A percentile compares a stretch with the other conserved stretches of the same genome.
Conservation (phyloP, 306 rosid species). For the Castanea sativa region DNA sequence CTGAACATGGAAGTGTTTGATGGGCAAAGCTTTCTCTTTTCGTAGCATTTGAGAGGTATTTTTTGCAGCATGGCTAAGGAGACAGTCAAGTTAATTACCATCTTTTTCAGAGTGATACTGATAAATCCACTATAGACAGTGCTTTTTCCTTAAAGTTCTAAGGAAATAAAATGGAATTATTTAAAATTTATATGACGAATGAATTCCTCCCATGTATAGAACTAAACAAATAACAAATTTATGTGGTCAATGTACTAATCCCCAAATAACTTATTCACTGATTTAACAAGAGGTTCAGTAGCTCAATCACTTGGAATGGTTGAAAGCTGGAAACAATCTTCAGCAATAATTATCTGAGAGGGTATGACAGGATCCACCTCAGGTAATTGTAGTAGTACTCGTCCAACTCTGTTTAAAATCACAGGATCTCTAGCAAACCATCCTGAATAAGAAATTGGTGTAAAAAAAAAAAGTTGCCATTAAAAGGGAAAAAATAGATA, state of each 20-base stretch:
- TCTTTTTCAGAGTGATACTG: too few relatives aligned
- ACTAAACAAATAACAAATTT: neutral
- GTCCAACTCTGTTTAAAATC: conserved; percentile 64
- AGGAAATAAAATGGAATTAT: neutral
- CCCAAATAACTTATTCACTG: conserved; percentile 66
- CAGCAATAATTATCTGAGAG: conserved; percentile 58
- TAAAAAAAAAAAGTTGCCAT: conserved; percentile 12
- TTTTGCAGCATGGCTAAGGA: too few relatives aligned
- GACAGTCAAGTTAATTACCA: too few relatives aligned
- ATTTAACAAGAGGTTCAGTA: conserved; percentile 33
- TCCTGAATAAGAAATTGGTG: conserved; percentile 55
- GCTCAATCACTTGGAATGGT: conserved; percentile 48
- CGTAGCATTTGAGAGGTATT: too few relatives aligned
- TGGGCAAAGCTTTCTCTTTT: too few relatives aligned
- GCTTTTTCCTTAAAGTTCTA: too few relatives aligned
- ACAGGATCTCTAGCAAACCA: conserved; percentile 88
- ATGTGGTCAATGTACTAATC: conserved; percentile 40
- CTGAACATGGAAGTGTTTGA: neutral
- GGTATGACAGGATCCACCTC: conserved; percentile 46
- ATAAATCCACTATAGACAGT: too few relatives aligned
- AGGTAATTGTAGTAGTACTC: conserved; percentile 48
- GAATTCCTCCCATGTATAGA: neutral
- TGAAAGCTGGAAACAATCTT: conserved; percentile 82
- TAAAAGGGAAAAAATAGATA: neutral
- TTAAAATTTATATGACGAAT: neutral